Evolutionary conservation across 495 filamentous ascomycete species (phyloP).

Genomic region (Aspergillus indologenus): DNA sequence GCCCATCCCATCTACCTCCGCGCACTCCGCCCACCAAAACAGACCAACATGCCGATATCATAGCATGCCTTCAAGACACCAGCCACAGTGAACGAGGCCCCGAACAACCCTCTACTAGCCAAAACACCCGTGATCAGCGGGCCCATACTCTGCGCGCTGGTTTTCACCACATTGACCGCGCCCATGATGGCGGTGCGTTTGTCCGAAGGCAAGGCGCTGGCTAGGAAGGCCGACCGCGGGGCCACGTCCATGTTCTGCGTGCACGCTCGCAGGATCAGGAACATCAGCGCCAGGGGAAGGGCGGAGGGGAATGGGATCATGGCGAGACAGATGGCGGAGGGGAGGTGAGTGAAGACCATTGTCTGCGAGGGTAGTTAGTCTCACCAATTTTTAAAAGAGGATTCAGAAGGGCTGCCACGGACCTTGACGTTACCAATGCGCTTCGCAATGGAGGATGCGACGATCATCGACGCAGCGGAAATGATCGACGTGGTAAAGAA

Average conservation of each 20-base stretch:
- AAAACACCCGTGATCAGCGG: constrained; percentile 69
- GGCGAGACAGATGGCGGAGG: constrained; percentile 68
- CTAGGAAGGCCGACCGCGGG: constrained; percentile 75
- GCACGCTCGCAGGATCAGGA: constrained; percentile 68
- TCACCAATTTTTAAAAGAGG: neutral
- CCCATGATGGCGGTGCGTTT: constrained; percentile 81
- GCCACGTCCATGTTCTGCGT: constrained; percentile 79
- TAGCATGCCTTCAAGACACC: constrained; percentile 68
- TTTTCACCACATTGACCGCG: constrained; percentile 65
- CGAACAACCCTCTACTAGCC: constrained; percentile 58
- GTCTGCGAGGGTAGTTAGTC: constrained; percentile 41
- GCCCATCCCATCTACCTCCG: neutral
- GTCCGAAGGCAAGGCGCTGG: constrained; percentile 63
- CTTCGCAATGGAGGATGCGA: constrained; percentile 71
- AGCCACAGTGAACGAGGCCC: constrained; percentile 68
- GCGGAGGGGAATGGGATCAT: constrained; percentile 61
- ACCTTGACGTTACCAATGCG: constrained; percentile 73
- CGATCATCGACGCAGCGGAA: constrained; percentile 63
- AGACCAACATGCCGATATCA: constrained; percentile 68
- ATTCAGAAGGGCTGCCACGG: neutral
- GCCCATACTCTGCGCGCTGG: constrained; percentile 57
- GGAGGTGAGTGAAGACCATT: constrained; percentile 85
- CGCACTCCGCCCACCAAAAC: constrained; percentile 47
- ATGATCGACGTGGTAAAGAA: constrained; percentile 67
- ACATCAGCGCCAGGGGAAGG: constrained; percentile 54